Percentiles rank a stretch among this genome's conserved stretches.
Conservation (phyloP, 148 eudicot genomes). For the Limonium bicolor region DNA sequence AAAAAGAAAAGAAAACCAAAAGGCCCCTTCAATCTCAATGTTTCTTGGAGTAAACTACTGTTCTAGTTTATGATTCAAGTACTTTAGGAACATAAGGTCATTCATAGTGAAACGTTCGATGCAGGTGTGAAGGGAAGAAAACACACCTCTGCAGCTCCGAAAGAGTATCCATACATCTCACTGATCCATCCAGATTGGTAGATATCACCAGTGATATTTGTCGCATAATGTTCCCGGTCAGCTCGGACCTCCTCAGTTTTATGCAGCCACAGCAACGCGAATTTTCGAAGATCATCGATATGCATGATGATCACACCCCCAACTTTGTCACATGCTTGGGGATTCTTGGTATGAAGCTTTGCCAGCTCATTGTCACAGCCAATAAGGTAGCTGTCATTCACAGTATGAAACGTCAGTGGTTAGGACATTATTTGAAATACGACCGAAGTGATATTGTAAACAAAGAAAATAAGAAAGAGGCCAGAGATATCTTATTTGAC, state of each 20-base stretch:
- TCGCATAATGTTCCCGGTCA: conserved; percentile 73
- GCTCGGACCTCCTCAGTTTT: conserved; percentile 92
- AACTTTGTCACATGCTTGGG: conserved; percentile 88
- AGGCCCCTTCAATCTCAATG: neutral
- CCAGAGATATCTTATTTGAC: too few species aligned
- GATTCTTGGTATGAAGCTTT: conserved; percentile 76
- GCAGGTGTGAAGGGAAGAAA: neutral
- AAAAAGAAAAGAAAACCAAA: neutral
- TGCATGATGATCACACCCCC: conserved; percentile 95
- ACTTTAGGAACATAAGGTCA: too few species aligned
- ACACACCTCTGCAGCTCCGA: conserved; percentile 93
- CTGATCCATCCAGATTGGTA: conserved; percentile 94
- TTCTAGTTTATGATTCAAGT: too few species aligned
- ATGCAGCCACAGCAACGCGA: conserved; percentile 71
- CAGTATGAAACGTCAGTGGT: too few species aligned
- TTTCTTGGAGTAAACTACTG: too few species aligned
- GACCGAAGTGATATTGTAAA: too few species aligned
- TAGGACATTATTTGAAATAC: too few species aligned
- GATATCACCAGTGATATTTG: conserved; percentile 68
- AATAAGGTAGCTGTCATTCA: conserved; percentile 59
- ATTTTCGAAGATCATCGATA: conserved; percentile 75
- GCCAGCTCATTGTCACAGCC: conserved; percentile 92
- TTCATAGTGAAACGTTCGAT: neutral
- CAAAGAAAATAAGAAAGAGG: too few species aligned
- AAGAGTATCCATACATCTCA: conserved; percentile 96